Conservation (phyloP, 1,284 basidiomycete species). For the Sphagnurus paluster region DNA sequence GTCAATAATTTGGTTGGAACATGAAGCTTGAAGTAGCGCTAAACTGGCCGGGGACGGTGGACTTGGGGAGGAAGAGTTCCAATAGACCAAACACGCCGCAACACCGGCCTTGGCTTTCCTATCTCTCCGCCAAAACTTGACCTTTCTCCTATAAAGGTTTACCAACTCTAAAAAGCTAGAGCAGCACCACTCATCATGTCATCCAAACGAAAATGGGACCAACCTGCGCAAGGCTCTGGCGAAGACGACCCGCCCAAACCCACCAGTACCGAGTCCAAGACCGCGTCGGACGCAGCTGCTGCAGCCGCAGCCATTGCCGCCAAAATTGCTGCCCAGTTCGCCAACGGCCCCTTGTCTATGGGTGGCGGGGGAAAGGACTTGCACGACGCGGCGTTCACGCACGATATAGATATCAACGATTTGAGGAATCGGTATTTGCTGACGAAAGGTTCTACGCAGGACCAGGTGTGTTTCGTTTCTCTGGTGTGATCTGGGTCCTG, state of each 20-base stretch:
- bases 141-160: too few relatives aligned
- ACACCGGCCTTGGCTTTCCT: not conserved
- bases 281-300: slow-evolving; percentile 71
- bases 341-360: slow-evolving; percentile 39
- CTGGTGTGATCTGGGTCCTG: not conserved
- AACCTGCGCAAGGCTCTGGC: slow-evolving; percentile 49
- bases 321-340: slow-evolving; percentile 87
- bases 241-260: slow-evolving; percentile 44
- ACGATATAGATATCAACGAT: slow-evolving; percentile 98
- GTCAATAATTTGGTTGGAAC: too few relatives aligned
- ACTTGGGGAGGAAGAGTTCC: too few relatives aligned
- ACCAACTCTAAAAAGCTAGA: too few relatives aligned
- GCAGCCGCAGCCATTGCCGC: slow-evolving; percentile 86
- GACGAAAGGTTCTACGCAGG: slow-evolving; percentile 92
- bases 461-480: slow-evolving; percentile 61
- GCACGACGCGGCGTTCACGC: slow-evolving; percentile 82
- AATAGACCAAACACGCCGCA: not conserved
- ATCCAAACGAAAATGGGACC: slow-evolving; percentile 75
- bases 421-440: slow-evolving; percentile 93
- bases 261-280: slow-evolving; percentile 48
- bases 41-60: too few relatives aligned
- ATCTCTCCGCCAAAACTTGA: not conserved
- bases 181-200: slow-evolving; percentile 51
- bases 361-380: slow-evolving; percentile 57
- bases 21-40: too few relatives aligned